These are phyloP conservation scores for Parafenestella ontariensis DNA, from an alignment of 2,329 filamentous ascomycete species.

Conservation along the genomic window DNA sequence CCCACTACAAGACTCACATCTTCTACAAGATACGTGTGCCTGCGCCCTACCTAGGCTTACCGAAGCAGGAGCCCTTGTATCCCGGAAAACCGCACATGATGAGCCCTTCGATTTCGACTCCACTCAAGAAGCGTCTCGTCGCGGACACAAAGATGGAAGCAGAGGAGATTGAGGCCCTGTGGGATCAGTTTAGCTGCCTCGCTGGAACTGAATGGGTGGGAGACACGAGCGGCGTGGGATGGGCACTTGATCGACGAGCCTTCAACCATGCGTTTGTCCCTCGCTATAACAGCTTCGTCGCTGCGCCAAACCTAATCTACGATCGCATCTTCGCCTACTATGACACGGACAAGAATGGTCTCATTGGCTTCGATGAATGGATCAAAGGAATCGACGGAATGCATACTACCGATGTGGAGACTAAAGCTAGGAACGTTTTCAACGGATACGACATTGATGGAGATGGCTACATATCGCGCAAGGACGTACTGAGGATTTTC, in stretches of 20 bases:
- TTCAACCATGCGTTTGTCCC: slow-evolving; percentile 92
- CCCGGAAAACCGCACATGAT: slow-evolving; percentile 74
- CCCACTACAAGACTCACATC: slow-evolving; percentile 88
- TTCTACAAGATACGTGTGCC: slow-evolving; percentile 97
- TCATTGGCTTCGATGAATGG: slow-evolving; percentile 94
- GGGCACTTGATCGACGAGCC: slow-evolving; percentile 90
- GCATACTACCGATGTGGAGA: slow-evolving; percentile 56
- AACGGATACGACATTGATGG: slow-evolving; percentile 89
- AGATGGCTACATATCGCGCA: slow-evolving; percentile 83
- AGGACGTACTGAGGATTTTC: slow-evolving; percentile 91
- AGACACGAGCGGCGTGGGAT: slow-evolving; percentile 77
- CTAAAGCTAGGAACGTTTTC: slow-evolving; percentile 68
- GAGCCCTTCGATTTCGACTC: slow-evolving; percentile 69
- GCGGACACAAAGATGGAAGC: slow-evolving; percentile 67
- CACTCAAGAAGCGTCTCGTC: slow-evolving; percentile 68
- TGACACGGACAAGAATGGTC: slow-evolving; percentile 84
- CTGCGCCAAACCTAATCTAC: slow-evolving; percentile 86
- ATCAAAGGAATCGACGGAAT: slow-evolving; percentile 77
- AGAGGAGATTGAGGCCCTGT: slow-evolving; percentile 88
- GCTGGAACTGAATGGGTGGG: slow-evolving; percentile 83
- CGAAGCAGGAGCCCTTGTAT: slow-evolving; percentile 64
- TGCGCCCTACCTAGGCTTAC: slow-evolving; percentile 78
- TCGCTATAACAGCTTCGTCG: slow-evolving; percentile 78
- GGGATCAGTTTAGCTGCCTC: slow-evolving; percentile 96
- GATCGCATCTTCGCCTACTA: slow-evolving; percentile 98